A percentile compares a stretch with the other conserved stretches of the same genome.
Conservation (phyloP, 2,329 filamentous ascomycete genomes). For the Hypoxylon sp. region DNA sequence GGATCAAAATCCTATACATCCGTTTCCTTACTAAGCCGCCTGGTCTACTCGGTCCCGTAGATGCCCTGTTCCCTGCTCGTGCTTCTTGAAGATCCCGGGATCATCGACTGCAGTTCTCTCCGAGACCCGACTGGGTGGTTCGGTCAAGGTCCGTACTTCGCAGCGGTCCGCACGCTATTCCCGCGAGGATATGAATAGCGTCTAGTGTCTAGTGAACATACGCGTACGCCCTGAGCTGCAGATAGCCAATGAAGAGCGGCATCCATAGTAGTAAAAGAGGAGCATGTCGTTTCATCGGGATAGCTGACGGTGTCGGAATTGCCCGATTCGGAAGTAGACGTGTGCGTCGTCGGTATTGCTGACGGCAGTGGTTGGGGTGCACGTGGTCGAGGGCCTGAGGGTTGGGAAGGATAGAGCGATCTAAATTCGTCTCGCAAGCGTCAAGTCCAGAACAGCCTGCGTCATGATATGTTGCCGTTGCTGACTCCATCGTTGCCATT, state of each 20-base stretch:
- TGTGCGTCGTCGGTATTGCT: background rate
- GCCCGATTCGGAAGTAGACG: background rate
- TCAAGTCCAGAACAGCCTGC: background rate
- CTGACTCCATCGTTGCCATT: background rate
- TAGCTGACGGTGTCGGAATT: constrained; percentile 3
- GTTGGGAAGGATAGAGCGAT: background rate
- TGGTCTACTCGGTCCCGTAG: constrained; percentile 7
- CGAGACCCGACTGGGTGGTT: constrained; percentile 3
- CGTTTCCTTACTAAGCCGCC: background rate
- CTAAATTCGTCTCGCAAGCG: background rate
- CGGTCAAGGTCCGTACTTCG: background rate
- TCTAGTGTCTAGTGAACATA: background rate
- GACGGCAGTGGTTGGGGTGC: background rate
- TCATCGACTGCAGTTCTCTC: background rate
- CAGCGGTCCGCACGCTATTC: background rate
- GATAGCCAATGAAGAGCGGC: background rate
- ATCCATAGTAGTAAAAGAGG: background rate
- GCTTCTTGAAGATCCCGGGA: background rate
- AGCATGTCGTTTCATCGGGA: constrained; percentile 4
- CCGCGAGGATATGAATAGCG: background rate
- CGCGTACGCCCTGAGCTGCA: background rate
- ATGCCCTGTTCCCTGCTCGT: background rate
- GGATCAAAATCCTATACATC: constrained; percentile 10
- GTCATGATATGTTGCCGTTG: background rate
- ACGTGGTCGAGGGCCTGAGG: background rate